Evolutionary conservation across 495 filamentous ascomycete genomes (phyloP), one percentile per base, ranked within the genome.

Genomic region (Parmelia sp.): DNA sequence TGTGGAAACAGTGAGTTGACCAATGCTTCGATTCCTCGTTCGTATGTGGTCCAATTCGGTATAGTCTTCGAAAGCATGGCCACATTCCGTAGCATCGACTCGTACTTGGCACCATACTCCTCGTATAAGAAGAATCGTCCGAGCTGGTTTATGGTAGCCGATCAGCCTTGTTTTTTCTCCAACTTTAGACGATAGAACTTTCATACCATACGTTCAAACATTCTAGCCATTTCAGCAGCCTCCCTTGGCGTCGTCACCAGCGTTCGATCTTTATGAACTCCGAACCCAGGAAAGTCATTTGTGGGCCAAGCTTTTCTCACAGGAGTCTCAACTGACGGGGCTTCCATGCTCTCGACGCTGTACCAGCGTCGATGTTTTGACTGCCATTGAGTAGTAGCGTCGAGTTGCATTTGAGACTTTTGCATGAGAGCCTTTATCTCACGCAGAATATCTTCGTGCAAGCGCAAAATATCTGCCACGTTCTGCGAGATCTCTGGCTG

Each of bases 11-110:
- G 74, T 6, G 90, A 88, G 56, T 87, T 87, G 11, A 90, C 88
- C 56, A 97, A 74, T 23, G 90, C 86, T 75, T 98, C 94, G 15
- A 96, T 86, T 5, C 93, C 95, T 72, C 86, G 88, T 66, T 96
- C 92, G 69, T 89, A 92, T 8, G 82, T 80, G 57, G 83, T 78
- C 90, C 91, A 96, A n/a, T 87, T 81, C 31, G 88, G 84, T 62
- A 92, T 80, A 17, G 82, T 83, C 55, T 83, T 83, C 44, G 88
- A 87, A 21, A 88, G 76, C 12, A 85, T 78, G n/a, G 83, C 82
- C 36, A 93, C 75, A 63, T 94, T 90, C 66, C 89, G 84, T 36
- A 86, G 81, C 77, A 96, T 87, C 60, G 90, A 73, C 67, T 96
- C 90, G 75, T 92, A 96, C 72, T 91, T 91, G 57, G 86, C 86